These are phyloP conservation scores for Ascosphaera acerosa DNA, from an alignment of 2,329 filamentous ascomycete genomes.

Conservation along the genomic window DNA sequence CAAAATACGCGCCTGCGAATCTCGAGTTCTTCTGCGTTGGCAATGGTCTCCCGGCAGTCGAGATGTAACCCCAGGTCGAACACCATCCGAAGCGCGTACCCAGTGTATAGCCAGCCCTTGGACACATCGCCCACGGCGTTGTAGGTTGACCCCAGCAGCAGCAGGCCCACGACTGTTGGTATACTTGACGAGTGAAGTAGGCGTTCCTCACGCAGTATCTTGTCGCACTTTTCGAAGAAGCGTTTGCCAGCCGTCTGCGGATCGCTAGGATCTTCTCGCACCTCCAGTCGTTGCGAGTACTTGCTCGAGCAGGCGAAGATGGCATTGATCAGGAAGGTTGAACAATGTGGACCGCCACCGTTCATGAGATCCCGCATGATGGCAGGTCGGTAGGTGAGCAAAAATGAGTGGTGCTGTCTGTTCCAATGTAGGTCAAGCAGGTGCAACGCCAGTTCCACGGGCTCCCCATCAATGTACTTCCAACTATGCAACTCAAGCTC, in stretches of 20 bases:
- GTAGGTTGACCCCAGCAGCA: conserved; percentile 10
- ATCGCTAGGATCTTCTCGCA: conserved; percentile 13
- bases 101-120: conserved; percentile 18
- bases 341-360: conserved; percentile 15
- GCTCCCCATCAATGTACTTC: conserved; percentile 6
- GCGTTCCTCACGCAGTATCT: conserved; percentile 13
- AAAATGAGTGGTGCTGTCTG: conserved; percentile 16
- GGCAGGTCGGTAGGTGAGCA: conserved; percentile 16
- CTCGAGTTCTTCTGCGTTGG: conserved; percentile 10
- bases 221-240: conserved; percentile 17
- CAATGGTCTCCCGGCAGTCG: conserved; percentile 10
- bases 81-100: conserved; percentile 19
- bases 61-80: conserved; percentile 18
- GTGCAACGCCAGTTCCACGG: conserved; percentile 13
- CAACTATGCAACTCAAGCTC: conserved; percentile 6
- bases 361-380: conserved; percentile 15
- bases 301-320: conserved; percentile 19
- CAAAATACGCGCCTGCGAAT: conserved; percentile 13
- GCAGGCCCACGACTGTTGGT: conserved; percentile 14
- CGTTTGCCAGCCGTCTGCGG: conserved; percentile 13
- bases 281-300: conserved; percentile 15
- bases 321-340: conserved; percentile 16
- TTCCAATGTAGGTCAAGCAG: conserved; percentile 18
- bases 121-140: conserved; percentile 8
- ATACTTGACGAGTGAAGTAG: conserved; percentile 14